A percentile compares a stretch with the other conserved stretches of the same genome.
Conservation (phyloP, 352 stramenopile genomes). For the Phytophthora nicotianae region DNA sequence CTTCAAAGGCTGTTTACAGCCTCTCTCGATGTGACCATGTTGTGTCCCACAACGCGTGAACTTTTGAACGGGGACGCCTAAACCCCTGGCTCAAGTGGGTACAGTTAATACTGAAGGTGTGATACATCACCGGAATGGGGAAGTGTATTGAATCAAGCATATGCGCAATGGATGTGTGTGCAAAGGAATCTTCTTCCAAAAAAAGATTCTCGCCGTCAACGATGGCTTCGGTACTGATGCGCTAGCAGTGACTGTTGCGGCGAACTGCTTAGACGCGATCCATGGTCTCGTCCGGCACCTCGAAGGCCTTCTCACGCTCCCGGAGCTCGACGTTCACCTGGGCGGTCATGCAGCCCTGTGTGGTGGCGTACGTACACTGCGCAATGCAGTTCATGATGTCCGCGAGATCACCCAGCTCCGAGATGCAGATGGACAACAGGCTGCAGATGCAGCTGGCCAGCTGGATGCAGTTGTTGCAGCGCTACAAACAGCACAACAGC, state of each 20-base stretch:
- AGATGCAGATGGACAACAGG: conserved; percentile 80
- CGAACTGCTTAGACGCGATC: conserved; percentile 55
- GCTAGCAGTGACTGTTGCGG: neutral
- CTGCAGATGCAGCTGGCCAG: conserved; percentile 73
- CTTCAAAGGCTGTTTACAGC: neutral
- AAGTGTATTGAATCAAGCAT: conserved; percentile 16
- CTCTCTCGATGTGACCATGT: neutral
- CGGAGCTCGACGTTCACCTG: conserved; percentile 93
- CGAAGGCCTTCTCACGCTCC: conserved; percentile 67
- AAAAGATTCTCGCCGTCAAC: conserved; percentile 13
- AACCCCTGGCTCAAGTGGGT: no score
- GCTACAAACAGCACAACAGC: conserved; percentile 38
- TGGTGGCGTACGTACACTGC: conserved; percentile 92
- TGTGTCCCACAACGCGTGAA: no score
- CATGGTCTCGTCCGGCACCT: conserved; percentile 59
- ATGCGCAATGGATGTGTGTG: conserved; percentile 14
- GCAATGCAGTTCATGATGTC: conserved; percentile 88
- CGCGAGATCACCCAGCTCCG: conserved; percentile 65
- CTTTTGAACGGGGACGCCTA: no score
- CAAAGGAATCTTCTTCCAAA: conserved; percentile 11
- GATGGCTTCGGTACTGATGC: conserved; percentile 3
- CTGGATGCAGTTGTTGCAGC: conserved; percentile 95
- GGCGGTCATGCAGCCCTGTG: conserved; percentile 94
- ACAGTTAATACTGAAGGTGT: neutral
- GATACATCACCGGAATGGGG: conserved; percentile 25